These are phyloP conservation scores for Kernera saxatilis DNA, from an alignment of 345 rosid genomes.

Conservation along the genomic window DNA sequence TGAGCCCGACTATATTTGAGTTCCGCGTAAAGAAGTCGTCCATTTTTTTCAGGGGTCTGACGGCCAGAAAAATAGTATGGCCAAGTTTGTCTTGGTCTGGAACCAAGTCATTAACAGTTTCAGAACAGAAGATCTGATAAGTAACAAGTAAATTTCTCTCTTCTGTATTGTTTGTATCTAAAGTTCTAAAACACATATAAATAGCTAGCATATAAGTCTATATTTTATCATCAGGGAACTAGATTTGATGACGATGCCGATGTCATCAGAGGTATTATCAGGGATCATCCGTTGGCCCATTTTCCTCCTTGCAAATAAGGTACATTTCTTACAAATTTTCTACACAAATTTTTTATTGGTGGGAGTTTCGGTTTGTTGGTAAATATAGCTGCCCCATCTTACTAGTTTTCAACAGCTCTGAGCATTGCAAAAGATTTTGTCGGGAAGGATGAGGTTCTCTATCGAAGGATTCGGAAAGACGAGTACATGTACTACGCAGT, in stretches of 20 bases:
- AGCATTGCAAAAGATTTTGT: constrained; percentile 76
- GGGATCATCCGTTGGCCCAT: constrained; percentile 86
- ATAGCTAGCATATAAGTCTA: background rate
- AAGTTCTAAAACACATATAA: background rate
- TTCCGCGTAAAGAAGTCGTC: background rate
- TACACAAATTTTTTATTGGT: background rate
- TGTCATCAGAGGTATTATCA: constrained; percentile 55
- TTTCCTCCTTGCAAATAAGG: constrained; percentile 92
- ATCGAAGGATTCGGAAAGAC: constrained; percentile 68
- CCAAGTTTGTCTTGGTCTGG: constrained; percentile 89
- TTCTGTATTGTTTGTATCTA: background rate
- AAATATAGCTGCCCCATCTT: constrained; percentile 32
- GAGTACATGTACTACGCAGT: constrained; percentile 81
- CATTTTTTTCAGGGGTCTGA: constrained; percentile 38
- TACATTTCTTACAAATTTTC: constrained; percentile 13
- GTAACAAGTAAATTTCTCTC: constrained; percentile 51
- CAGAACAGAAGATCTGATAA: constrained; percentile 88
- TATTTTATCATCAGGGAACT: constrained; percentile 55
- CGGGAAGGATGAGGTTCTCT: constrained; percentile 62
- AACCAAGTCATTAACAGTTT: constrained; percentile 74
- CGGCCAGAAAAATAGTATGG: constrained; percentile 44
- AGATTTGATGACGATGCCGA: constrained; percentile 80
- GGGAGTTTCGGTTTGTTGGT: constrained; percentile 22
- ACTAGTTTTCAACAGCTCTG: constrained; percentile 73
- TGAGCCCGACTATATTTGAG: background rate